A percentile compares a stretch with the other conserved stretches of the same genome.
phyloP scores from a whole-genome alignment of 2,329 filamentous ascomycete species.

The Ascochyta rabiei region DNA sequence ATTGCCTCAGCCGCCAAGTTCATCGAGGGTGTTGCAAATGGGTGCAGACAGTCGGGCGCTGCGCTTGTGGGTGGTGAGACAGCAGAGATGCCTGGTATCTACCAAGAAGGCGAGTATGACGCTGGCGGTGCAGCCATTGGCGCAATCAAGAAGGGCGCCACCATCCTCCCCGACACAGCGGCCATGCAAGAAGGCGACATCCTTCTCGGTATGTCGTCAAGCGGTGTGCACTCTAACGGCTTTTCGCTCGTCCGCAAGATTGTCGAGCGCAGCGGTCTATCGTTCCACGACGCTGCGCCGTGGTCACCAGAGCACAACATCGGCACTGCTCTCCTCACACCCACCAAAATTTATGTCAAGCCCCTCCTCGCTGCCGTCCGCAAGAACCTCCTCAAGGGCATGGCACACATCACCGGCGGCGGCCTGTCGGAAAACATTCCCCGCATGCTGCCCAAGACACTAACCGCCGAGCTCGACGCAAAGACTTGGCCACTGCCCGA shows the following conservation, averaged over 20 bases:
- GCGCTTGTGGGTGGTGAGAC: constrained; percentile 97
- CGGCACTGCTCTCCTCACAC: constrained; percentile 81
- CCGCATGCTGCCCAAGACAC: constrained; percentile 80
- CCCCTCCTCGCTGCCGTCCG: constrained; percentile 70
- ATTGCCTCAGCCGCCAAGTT: constrained; percentile 81
- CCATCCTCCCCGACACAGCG: constrained; percentile 75
- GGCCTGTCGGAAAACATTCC: constrained; percentile 94
- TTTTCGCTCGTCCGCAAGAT: constrained; percentile 96
- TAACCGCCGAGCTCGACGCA: constrained; percentile 83
- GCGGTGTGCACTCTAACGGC: constrained; percentile 92
- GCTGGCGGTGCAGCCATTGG: constrained; percentile 90
- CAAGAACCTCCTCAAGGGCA: constrained; percentile 77
- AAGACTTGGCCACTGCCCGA: constrained; percentile 74
- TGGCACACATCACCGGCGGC: constrained; percentile 96
- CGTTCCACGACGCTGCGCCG: constrained; percentile 74
- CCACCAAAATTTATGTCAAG: constrained; percentile 93
- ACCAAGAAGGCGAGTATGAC: constrained; percentile 87
- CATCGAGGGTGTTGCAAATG: constrained; percentile 85
- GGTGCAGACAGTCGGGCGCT: constrained; percentile 83
- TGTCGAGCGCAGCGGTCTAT: constrained; percentile 72
- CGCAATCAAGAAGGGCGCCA: constrained; percentile 69
- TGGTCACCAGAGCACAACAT: constrained; percentile 71
- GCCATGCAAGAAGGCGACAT: constrained; percentile 84
- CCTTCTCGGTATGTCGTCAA: constrained; percentile 82
- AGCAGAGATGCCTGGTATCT: constrained; percentile 97